Conservation (phyloP, 2,329 filamentous ascomycete species). For the Rhinocladiella similis region DNA sequence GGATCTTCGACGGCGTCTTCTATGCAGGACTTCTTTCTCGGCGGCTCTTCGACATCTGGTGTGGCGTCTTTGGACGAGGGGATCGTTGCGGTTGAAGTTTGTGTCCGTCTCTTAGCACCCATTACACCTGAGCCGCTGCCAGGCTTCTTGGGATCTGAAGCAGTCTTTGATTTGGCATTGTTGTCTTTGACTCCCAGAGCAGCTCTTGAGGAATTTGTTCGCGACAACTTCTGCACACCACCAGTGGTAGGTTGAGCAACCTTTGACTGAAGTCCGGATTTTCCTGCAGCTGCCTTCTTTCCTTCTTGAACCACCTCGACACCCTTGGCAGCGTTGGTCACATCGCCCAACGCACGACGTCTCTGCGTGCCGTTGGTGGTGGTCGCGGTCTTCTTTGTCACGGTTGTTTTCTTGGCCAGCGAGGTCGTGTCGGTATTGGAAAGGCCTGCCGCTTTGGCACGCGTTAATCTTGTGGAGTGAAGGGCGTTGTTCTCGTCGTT, state of each 20-base stretch:
- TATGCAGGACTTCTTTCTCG: constrained; percentile 65
- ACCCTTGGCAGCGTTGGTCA: constrained; percentile 86
- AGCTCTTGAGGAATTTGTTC: constrained; percentile 61
- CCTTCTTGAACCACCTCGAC: constrained; percentile 63
- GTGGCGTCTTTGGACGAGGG: constrained; percentile 60
- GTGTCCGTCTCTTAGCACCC: constrained; percentile 68
- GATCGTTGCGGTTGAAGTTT: constrained; percentile 38
- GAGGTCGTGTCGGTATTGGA: constrained; percentile 57
- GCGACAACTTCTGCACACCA: constrained; percentile 74
- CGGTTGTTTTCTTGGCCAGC: constrained; percentile 62
- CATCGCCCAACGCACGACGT: constrained; percentile 85
- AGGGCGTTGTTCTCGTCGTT: constrained; percentile 81
- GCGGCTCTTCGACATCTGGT: constrained; percentile 59
- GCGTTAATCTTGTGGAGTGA: constrained; percentile 77
- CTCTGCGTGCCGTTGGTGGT: constrained; percentile 55
- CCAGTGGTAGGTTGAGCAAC: constrained; percentile 67
- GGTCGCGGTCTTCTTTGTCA: constrained; percentile 66
- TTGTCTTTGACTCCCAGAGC: constrained; percentile 65
- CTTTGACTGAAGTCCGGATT: constrained; percentile 75
- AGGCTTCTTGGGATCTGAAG: constrained; percentile 67
- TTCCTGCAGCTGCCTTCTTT: constrained; percentile 69
- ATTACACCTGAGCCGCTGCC: constrained; percentile 71
- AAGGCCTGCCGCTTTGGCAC: constrained; percentile 82
- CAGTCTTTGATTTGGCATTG: constrained; percentile 59
- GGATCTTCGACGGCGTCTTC: constrained; percentile 47